Evolutionary conservation across 495 filamentous ascomycete genomes (phyloP), one percentile per base, ranked within the genome.

Genomic region (Pyronema omphalodes): DNA sequence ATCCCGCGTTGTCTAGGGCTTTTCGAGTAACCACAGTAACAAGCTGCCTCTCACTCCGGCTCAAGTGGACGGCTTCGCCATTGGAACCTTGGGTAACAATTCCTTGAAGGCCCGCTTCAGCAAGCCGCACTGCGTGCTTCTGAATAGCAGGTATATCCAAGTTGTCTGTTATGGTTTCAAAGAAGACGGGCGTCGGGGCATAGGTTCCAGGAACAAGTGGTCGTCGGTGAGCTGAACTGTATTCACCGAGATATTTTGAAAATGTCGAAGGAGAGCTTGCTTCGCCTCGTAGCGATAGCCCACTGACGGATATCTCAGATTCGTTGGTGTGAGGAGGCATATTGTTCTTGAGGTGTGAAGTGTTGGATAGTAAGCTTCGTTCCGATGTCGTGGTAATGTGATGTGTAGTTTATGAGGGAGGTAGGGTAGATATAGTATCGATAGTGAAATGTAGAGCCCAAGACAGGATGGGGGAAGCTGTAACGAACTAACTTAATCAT

Each of bases 181-280:
- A 93, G 70, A 93, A 91, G 57, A 86, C 91, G 78, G 88, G 86
- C 34, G 84, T 89, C 15, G 87, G 87, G 56, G 83, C 82, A 68
- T 91, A 93, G 66, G 88, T 87, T 63, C 87, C 87, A 58, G 81
- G 80, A 11, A 82, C 83, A 48, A 93, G 79, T 57, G 83, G 76
- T 44, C 79, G 77, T 44, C 12, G 55, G 51, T 19, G 53, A 53
- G 36, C 53, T 37, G 33, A 61, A 58, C 37, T 55, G 39, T n/a
- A 12, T n/a, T 43, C 17, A 17, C 29, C 29, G 18, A 51, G 18
- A 18, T 51, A 51, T 6, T 37, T 8, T n/a, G 19, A 51, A 23
- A 12, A 34, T 17, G 48, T 23, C 12, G 4, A 35, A 36, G 3
- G 34, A 23, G 48, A 51, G 17, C 7, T 51, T 4, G 12, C 11